Conservation (phyloP, 495 filamentous ascomycete species). For the Xylaria bambusicola region DNA sequence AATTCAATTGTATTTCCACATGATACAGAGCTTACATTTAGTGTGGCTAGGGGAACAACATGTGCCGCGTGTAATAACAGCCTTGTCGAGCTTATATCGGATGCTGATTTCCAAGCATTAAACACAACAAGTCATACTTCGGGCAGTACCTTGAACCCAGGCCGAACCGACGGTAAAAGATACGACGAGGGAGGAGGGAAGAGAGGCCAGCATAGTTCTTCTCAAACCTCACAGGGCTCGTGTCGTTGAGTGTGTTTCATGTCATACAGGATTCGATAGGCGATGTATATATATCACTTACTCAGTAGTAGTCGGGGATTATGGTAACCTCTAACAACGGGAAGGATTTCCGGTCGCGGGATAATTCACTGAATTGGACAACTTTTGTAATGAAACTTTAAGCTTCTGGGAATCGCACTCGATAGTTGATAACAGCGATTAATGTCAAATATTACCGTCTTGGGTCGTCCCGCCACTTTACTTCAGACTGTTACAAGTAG, state of each 20-base stretch:
- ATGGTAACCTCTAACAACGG: not conserved
- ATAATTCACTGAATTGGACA: not conserved
- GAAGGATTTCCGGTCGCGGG: not conserved
- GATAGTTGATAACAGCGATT: too few relatives aligned
- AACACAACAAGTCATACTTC: not conserved
- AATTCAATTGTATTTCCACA: not conserved
- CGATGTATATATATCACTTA: too few relatives aligned
- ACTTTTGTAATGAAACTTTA: not conserved
- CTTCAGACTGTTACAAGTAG: too few relatives aligned
- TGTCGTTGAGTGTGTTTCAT: not conserved
- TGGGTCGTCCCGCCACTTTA: too few relatives aligned
- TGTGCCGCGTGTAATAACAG: conserved; percentile 14
- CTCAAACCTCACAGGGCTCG: not conserved
- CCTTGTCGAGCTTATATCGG: conserved; percentile 5
- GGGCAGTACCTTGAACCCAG: not conserved
- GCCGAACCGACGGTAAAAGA: not conserved
- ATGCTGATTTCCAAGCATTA: conserved; percentile 5
- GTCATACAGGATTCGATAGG: too few relatives aligned
- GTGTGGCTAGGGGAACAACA: not conserved
- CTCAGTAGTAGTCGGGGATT: too few relatives aligned
- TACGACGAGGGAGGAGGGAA: not conserved
- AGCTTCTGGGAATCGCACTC: not conserved
- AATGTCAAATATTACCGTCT: too few relatives aligned
- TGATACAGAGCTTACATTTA: not conserved
- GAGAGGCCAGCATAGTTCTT: conserved; percentile 7